A percentile compares a stretch with the other conserved stretches of the same genome.
phyloP scores from a whole-genome alignment of 768 basidiomycete genomes.

The Pilatotrama ljubarskyi region DNA sequence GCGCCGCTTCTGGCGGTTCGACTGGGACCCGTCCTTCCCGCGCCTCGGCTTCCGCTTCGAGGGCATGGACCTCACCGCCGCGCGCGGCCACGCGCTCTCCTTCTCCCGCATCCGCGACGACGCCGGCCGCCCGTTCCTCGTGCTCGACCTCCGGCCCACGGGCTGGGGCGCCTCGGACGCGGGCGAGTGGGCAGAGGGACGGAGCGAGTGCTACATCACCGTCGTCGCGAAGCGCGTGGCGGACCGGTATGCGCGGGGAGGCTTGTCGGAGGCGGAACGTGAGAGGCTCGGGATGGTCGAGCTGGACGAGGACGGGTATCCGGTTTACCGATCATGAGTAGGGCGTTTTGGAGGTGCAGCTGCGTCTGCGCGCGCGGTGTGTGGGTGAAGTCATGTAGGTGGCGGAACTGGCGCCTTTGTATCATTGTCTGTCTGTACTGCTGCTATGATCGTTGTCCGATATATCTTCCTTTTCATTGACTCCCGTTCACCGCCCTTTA shows the following conservation, averaged over 20 bases:
- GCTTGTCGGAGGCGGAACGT: conserved; percentile 13
- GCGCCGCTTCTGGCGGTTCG: conserved; percentile 16
- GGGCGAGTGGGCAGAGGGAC: neutral
- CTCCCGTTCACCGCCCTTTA: too few relatives aligned
- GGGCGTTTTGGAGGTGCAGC: too few relatives aligned
- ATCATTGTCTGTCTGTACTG: too few relatives aligned
- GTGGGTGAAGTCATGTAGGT: too few relatives aligned
- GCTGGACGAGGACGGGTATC: neutral
- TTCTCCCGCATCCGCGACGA: conserved; percentile 15
- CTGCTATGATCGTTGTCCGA: too few relatives aligned
- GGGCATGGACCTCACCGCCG: conserved; percentile 17
- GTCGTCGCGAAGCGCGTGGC: conserved; percentile 14
- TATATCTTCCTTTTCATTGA: too few relatives aligned
- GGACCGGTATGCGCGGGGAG: conserved; percentile 12
- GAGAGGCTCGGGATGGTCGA: conserved; percentile 14
- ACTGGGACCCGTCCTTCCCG: conserved; percentile 18
- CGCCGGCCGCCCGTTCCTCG: conserved; percentile 14
- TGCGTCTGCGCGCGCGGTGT: too few relatives aligned
- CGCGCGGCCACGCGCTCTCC: conserved; percentile 15
- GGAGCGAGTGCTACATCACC: neutral
- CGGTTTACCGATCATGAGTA: neutral
- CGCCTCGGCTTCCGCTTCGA: conserved; percentile 20
- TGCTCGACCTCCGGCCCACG: conserved; percentile 14
- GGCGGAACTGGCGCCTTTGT: too few relatives aligned
- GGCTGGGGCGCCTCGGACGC: neutral